Conservation (phyloP, 371 early-diverging fungal species). For the Rozella allomycis region DNA sequence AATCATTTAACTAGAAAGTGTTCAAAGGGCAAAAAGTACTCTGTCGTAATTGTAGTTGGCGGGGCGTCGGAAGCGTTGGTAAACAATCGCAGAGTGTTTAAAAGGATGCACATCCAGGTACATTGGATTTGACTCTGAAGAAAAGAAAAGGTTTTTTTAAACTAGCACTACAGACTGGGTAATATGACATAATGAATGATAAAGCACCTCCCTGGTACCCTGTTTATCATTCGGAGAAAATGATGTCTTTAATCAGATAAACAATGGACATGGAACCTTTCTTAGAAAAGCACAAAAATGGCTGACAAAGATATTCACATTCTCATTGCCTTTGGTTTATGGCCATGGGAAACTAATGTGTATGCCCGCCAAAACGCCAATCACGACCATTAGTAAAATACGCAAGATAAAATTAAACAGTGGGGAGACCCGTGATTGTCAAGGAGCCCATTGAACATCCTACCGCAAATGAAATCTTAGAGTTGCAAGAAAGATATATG, state of each 20-base stretch:
- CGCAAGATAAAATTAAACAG: constrained; percentile 23
- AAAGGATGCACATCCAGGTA: constrained; percentile 20
- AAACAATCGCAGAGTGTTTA: no score
- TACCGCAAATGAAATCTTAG: constrained; percentile 35
- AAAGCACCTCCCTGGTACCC: constrained; percentile 47
- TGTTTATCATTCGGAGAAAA: constrained; percentile 63
- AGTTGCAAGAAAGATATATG: constrained; percentile 38
- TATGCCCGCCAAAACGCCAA: neutral
- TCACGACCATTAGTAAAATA: constrained; percentile 34
- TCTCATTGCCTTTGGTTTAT: constrained; percentile 45
- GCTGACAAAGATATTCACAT: constrained; percentile 34
- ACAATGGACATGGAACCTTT: constrained; percentile 21
- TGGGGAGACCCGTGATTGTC: constrained; percentile 38
- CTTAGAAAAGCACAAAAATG: constrained; percentile 31
- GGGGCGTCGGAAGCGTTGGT: constrained; percentile 55
- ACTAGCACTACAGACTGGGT: constrained; percentile 49
- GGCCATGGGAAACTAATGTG: constrained; percentile 28
- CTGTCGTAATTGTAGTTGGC: constrained; percentile 51
- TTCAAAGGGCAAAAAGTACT: no score
- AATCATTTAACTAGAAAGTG: no score
- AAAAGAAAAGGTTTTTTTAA: constrained; percentile 57
- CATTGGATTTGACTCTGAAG: constrained; percentile 35
- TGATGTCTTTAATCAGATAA: constrained; percentile 43
- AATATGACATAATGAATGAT: no score
- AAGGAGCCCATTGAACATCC: constrained; percentile 27